A percentile compares a stretch with the other conserved stretches of the same genome.
phyloP scores from a whole-genome alignment of 441 rosid species.

The Aleurites moluccanus region DNA sequence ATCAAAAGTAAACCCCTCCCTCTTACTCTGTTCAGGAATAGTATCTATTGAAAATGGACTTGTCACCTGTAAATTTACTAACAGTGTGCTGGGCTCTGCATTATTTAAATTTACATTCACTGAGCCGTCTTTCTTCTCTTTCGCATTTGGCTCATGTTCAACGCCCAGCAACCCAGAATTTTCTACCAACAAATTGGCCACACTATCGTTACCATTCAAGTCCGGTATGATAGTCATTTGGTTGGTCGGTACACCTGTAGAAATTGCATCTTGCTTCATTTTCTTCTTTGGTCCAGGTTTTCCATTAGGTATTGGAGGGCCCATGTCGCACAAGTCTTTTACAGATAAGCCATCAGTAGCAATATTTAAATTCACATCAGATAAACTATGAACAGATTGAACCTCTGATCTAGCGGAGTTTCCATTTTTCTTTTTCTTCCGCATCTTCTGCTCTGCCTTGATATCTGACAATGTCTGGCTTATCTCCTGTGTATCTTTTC shows the following conservation, averaged over 20 bases:
- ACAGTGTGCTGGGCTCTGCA: slow-evolving; percentile 29
- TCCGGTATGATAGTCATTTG: slow-evolving; percentile 50
- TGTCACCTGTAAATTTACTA: slow-evolving; percentile 44
- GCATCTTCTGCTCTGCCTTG: slow-evolving; percentile 33
- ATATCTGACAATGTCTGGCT: slow-evolving; percentile 19
- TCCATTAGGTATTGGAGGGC: slow-evolving; percentile 26
- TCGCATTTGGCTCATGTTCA: slow-evolving; percentile 27
- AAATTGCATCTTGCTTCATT: slow-evolving; percentile 17
- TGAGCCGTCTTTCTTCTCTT: slow-evolving; percentile 33
- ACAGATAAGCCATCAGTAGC: slow-evolving; percentile 28
- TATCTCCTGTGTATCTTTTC: slow-evolving; percentile 25
- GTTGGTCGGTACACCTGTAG: slow-evolving; percentile 23
- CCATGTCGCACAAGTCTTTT: slow-evolving; percentile 31
- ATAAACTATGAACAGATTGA: slow-evolving; percentile 38
- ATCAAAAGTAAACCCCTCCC: slow-evolving; percentile 27
- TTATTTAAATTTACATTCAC: slow-evolving; percentile 25
- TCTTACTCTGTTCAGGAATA: slow-evolving; percentile 22
- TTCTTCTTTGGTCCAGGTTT: slow-evolving; percentile 28
- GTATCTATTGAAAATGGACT: slow-evolving; percentile 37
- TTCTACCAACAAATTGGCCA: slow-evolving; percentile 25
- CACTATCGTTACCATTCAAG: slow-evolving; percentile 48
- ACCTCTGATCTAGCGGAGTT: slow-evolving; percentile 33
- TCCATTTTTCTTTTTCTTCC: slow-evolving; percentile 36
- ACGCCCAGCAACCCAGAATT: slow-evolving; percentile 20
- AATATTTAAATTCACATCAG: slow-evolving; percentile 39